Conservation (phyloP, 164 flowering plant species). For the Liquidambar formosana region DNA sequence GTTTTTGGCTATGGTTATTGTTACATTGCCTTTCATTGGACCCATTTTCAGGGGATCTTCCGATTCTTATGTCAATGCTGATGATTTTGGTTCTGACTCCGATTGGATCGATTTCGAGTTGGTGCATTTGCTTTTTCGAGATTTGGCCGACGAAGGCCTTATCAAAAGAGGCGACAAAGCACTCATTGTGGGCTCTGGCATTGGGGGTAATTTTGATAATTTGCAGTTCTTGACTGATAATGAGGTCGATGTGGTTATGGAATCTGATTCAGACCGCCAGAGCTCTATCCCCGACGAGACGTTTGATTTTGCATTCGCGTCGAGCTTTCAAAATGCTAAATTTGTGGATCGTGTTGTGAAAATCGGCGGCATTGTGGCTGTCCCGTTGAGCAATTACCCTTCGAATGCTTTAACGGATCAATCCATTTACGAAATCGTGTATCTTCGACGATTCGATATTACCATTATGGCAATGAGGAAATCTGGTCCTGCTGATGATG, state of each 20-base stretch:
- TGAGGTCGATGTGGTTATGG: conserved; percentile 33
- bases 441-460: conserved; percentile 37
- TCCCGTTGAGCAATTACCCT: conserved; percentile 26
- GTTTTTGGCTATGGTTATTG: conserved; percentile 38
- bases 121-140: conserved; percentile 34
- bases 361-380: conserved; percentile 39
- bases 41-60: conserved; percentile 12
- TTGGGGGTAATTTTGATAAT: background rate
- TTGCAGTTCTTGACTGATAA: conserved; percentile 20
- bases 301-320: conserved; percentile 41
- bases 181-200: conserved; percentile 27
- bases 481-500: conserved; percentile 1
- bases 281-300: conserved; percentile 28
- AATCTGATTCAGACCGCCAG: conserved; percentile 20
- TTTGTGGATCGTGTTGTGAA: conserved; percentile 40
- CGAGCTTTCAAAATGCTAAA: conserved; percentile 6
- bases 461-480: conserved; percentile 54
- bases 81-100: background rate
- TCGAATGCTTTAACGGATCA: conserved; percentile 20
- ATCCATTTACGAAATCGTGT: conserved; percentile 50
- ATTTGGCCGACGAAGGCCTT: conserved; percentile 45
- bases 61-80: background rate
- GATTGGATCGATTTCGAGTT: conserved; percentile 7
- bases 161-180: conserved; percentile 36
- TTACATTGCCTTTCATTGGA: conserved; percentile 41